Conservation (phyloP, 2,329 filamentous ascomycete genomes). For the Pyrenophora teres region DNA sequence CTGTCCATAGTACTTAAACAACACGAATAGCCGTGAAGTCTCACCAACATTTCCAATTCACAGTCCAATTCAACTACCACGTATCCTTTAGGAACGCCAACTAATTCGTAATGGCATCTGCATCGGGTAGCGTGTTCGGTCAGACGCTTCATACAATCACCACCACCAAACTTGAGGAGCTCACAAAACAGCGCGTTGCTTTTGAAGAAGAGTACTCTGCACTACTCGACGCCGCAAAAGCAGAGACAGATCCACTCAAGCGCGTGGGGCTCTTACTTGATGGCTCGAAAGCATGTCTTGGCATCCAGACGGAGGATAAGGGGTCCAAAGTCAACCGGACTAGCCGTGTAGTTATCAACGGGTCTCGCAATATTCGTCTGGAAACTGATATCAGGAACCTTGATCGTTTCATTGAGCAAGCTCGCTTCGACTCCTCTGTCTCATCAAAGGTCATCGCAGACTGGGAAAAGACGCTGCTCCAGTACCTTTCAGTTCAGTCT, state of each 20-base stretch:
- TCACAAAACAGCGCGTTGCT: slow-evolving; percentile 41
- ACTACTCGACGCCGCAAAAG: slow-evolving; percentile 17
- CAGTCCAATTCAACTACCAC: not conserved
- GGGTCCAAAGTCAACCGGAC: slow-evolving; percentile 13
- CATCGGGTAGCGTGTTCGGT: slow-evolving; percentile 41
- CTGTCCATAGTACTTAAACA: no score
- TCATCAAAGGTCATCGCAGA: slow-evolving; percentile 38
- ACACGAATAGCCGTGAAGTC: no score
- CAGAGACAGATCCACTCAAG: slow-evolving; percentile 27
- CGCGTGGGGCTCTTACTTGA: slow-evolving; percentile 33
- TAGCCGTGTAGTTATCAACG: slow-evolving; percentile 26
- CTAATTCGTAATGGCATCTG: slow-evolving; percentile 22
- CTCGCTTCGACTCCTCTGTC: slow-evolving; percentile 44
- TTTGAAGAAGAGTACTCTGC: slow-evolving; percentile 38
- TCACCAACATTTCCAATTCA: not conserved
- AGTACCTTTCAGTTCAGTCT: slow-evolving; percentile 44
- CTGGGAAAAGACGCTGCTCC: slow-evolving; percentile 39
- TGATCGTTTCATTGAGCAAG: slow-evolving; percentile 45
- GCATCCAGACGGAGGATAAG: slow-evolving; percentile 22
- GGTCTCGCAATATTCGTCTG: slow-evolving; percentile 25
- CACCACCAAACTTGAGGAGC: slow-evolving; percentile 43
- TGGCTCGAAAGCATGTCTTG: slow-evolving; percentile 37
- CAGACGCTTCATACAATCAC: slow-evolving; percentile 45
- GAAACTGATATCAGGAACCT: slow-evolving; percentile 40
- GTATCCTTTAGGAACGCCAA: not conserved